Conservation (phyloP, 805 yeast genomes). For the Yarrowia sp. region DNA sequence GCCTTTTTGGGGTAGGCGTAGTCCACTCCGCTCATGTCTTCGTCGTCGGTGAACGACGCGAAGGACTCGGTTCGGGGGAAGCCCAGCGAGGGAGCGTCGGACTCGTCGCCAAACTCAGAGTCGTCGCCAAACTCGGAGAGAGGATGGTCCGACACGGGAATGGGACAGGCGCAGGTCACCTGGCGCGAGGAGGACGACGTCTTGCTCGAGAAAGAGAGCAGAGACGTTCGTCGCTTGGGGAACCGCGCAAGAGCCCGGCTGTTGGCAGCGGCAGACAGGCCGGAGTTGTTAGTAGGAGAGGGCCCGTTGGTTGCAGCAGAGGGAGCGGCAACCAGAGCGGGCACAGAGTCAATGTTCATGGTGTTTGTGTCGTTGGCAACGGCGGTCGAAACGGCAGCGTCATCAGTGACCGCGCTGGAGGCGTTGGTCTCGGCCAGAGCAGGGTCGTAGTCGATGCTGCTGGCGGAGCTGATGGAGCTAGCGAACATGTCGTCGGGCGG, state of each 20-base stretch:
- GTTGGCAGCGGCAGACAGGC: not conserved
- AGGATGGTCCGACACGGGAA: constrained; percentile 23
- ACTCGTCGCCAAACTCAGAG: constrained; percentile 27
- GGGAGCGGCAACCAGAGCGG: not conserved
- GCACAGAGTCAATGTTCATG: not conserved
- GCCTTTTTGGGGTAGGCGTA: not conserved
- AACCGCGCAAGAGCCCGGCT: not conserved
- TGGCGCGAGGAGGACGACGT: not conserved
- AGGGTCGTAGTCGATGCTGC: constrained; percentile 7
- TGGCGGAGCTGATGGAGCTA: constrained; percentile 2
- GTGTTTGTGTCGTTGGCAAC: not conserved
- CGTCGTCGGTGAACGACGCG: constrained; percentile 18
- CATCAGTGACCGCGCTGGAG: not conserved
- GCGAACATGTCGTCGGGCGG: constrained; percentile 18
- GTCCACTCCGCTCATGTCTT: constrained; percentile 24
- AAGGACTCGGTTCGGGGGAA: constrained; percentile 8
- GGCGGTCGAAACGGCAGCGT: not conserved
- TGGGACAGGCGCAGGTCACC: constrained; percentile 2
- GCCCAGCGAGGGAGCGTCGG: not conserved
- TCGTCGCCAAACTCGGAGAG: constrained; percentile 26
- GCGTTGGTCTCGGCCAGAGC: too few species aligned
- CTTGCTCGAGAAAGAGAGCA: constrained; percentile 12
- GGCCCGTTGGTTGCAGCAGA: not conserved
- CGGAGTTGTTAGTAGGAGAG: not conserved
- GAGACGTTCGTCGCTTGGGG: constrained; percentile 17